phyloP scores from a whole-genome alignment of 1,284 basidiomycete genomes.

The Bjerkandera adusta region DNA sequence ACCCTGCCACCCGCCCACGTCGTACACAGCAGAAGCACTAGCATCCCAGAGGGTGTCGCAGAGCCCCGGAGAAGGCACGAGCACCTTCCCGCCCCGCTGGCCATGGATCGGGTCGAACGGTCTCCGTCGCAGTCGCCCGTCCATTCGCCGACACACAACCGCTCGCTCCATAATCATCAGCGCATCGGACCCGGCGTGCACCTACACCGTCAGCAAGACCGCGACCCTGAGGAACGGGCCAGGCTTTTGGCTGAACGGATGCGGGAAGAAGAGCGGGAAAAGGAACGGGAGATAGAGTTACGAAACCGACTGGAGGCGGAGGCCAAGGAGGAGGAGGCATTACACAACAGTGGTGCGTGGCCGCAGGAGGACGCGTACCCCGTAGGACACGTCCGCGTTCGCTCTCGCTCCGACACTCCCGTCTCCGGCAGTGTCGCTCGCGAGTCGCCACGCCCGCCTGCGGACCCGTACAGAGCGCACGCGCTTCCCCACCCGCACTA shows the following conservation, averaged over 20 bases:
- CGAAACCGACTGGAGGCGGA: constrained; percentile 21
- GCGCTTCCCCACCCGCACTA: not conserved
- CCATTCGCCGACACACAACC: constrained; percentile 23
- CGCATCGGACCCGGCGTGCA: constrained; percentile 61
- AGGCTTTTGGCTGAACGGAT: constrained; percentile 41
- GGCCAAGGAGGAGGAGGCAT: constrained; percentile 21
- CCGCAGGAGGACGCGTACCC: constrained; percentile 5
- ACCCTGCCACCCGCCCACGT: constrained; percentile 23
- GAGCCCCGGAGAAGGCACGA: constrained; percentile 21
- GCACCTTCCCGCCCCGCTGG: constrained; percentile 21
- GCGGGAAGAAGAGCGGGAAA: constrained; percentile 45
- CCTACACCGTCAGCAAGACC: constrained; percentile 37
- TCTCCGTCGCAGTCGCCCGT: constrained; percentile 21
- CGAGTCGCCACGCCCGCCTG: constrained; percentile 17
- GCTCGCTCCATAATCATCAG: constrained; percentile 57
- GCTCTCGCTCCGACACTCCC: constrained; percentile 18
- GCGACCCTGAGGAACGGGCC: constrained; percentile 44
- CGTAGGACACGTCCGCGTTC: constrained; percentile 1
- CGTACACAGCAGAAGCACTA: constrained; percentile 26
- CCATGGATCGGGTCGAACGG: constrained; percentile 20
- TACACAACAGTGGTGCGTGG: constrained; percentile 7
- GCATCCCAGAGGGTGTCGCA: constrained; percentile 21
- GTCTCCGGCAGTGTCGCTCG: constrained; percentile 5
- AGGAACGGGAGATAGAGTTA: constrained; percentile 37
- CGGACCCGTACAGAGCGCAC: constrained; percentile 9